These are phyloP conservation scores for Moringa oleifera DNA, from an alignment of 345 rosid genomes.

Conservation along the genomic window DNA sequence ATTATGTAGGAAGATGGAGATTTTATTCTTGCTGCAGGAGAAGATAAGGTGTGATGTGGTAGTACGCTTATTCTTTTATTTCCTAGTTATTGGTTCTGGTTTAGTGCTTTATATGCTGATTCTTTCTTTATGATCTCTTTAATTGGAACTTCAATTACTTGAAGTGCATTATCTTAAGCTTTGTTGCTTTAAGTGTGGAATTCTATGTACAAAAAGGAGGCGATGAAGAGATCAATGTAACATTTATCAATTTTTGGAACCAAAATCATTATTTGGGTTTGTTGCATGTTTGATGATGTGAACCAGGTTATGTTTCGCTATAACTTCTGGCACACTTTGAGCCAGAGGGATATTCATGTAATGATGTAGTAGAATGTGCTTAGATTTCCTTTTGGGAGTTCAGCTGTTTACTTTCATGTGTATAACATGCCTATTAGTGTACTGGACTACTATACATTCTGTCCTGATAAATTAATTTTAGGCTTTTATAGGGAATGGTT, in stretches of 20 bases:
- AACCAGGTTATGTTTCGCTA: background rate
- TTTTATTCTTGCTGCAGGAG: slow-evolving; percentile 60
- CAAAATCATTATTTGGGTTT: background rate
- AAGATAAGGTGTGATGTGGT: slow-evolving; percentile 64
- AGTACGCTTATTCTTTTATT: slow-evolving; percentile 12
- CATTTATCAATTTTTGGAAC: background rate
- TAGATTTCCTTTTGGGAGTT: no score
- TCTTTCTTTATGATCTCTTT: background rate
- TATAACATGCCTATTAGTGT: no score
- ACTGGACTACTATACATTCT: no score
- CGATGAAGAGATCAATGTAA: background rate
- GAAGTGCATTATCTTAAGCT: background rate
- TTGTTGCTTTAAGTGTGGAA: no score
- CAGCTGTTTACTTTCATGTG: no score
- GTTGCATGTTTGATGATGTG: background rate
- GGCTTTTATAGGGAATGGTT: no score
- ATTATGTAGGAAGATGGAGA: slow-evolving; percentile 88
- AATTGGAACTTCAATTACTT: background rate
- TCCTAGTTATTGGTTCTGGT: slow-evolving; percentile 1
- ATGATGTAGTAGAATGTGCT: no score
- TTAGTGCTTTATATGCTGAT: background rate
- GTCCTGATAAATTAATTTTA: no score
- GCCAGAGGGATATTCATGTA: background rate
- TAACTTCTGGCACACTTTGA: background rate
- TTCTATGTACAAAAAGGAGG: no score